Base-by-base conservation (phyloP, 2,329 filamentous ascomycete species). In the Cladosporium sp. region DNA sequence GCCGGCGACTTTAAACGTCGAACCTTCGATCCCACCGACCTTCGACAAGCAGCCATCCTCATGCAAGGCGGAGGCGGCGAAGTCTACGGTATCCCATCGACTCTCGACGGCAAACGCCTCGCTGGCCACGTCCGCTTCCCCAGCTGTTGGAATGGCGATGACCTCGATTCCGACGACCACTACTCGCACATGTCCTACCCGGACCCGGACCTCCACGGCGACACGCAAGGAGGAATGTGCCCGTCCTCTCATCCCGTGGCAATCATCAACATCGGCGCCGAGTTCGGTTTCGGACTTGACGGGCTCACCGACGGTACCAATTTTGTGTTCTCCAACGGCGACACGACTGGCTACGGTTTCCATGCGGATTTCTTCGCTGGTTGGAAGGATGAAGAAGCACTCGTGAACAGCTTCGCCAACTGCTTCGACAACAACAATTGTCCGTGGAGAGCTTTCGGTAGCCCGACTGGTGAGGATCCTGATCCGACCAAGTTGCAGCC, bases 111-210 rank as follows among this genome's bases (percentile, higher is more conserved):
- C 22, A 67, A 81, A 40, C 79, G 83, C 56, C 17, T 64, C 32
- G 24, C 47, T 18, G 76, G 79, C 50, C 83, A 88, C 57, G 70
- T 87, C 38, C 83, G 86, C 73, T 86, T 88, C 70, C 85, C 85
- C 6, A 83, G 82, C 5, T 88, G 85, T 74, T 88, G 86, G 76
- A 79, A 88, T 67, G 84, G 84, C 27, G 68, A 70, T 39, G 66
- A 76, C 34, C 74, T 78, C 45, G 82, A 79, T 49, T 72, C 84
- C 30, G 70, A 74, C 32, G 75, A 84, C 69, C 82, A 81, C 72
- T 72, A 77, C 63, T 77, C 74, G 58, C 87, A 88, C 73, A 84
- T 84, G 75, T 74, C 71, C 18, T 88, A 79, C 62, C 85, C 84
- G 7, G 47, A 50, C 30, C 40, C 47, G 1, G 24, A 15, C 2